These are phyloP conservation scores for Leptographium galeiforme DNA, from an alignment of 2,329 filamentous ascomycete species.

Conservation along the genomic window DNA sequence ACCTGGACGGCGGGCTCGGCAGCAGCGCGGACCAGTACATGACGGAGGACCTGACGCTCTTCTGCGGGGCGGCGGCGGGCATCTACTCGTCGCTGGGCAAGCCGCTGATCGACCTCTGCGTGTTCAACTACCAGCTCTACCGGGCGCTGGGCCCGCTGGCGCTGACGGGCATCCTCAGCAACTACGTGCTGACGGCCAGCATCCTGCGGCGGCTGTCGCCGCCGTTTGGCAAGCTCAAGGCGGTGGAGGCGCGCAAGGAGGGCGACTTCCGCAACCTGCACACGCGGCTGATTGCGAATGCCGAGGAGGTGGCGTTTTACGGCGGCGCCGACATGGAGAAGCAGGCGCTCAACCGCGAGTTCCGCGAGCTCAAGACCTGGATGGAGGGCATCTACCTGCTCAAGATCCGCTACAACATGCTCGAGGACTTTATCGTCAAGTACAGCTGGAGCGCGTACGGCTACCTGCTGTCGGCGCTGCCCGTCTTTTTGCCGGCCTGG, in stretches of 20 bases:
- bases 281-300: slow-evolving; percentile 85
- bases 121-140: slow-evolving; percentile 97
- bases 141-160: slow-evolving; percentile 81
- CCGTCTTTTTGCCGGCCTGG: slow-evolving; percentile 90
- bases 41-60: slow-evolving; percentile 89
- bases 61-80: slow-evolving; percentile 83
- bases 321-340: slow-evolving; percentile 92
- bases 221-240: slow-evolving; percentile 92
- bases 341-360: slow-evolving; percentile 79
- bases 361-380: slow-evolving; percentile 84
- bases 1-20: slow-evolving; percentile 83
- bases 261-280: slow-evolving; percentile 90
- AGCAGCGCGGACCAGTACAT: slow-evolving; percentile 94
- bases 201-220: slow-evolving; percentile 79
- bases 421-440: slow-evolving; percentile 95
- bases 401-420: slow-evolving; percentile 96
- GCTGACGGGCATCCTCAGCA: slow-evolving; percentile 71
- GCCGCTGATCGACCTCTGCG: slow-evolving; percentile 88
- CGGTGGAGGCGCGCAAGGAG: slow-evolving; percentile 87
- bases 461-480: slow-evolving; percentile 83
- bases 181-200: slow-evolving; percentile 89
- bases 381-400: slow-evolving; percentile 98
- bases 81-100: slow-evolving; percentile 97
- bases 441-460: slow-evolving; percentile 98
- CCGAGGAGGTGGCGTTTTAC: slow-evolving; percentile 96